Base-by-base conservation (phyloP, 352 stramenopile genomes). In the Globisporangium splendens region DNA sequence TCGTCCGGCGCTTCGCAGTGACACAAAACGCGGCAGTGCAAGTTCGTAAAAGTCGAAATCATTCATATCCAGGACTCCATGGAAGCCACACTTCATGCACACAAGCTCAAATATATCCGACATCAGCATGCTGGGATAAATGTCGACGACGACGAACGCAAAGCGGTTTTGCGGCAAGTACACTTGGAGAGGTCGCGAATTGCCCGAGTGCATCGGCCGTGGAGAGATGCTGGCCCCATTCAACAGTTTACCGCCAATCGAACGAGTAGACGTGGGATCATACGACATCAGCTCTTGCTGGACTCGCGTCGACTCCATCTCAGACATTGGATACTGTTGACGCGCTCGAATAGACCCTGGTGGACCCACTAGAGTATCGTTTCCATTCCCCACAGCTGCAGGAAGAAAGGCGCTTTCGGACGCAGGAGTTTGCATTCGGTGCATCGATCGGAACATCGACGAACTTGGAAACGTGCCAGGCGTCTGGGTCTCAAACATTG, bases 41-140 rank as follows among this genome's bases (percentile, higher is more conserved):
- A 96, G 61, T 59, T 96, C 84, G 55, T 88, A 93, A 28, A 96
- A 93, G 57, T 91, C 74, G 59, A 91, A 96, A 49, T 96, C 84
- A 44, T 91, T 70, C 28, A 79, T 60, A 22, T 95, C 77, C 13
- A 93, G 59, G 14, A 95, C 69, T 10, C 72, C 81, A 14, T 86
- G 65, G 43, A 92, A 91, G 2, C 85, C 85, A 22, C 85, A 91
- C 28, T 86, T 88, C 21, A 75, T 67, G 57, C 85, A 95, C 8
- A 95, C 81, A 28, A 82, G 42, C 33, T 89, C 76, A 46, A 95
- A 95, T 17, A 95, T 49, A 53, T 93, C 81, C 0, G 77, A 79
- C 69, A 94, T 70, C 11, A 75, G 53, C n/a, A 69, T 74, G 20
- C 54, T 76, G 1, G 80, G 52, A 60, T 75, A 73, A 18, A 88